These are phyloP conservation scores for Penicillium egyptiacum DNA, from an alignment of 495 filamentous ascomycete genomes.

Conservation along the genomic window DNA sequence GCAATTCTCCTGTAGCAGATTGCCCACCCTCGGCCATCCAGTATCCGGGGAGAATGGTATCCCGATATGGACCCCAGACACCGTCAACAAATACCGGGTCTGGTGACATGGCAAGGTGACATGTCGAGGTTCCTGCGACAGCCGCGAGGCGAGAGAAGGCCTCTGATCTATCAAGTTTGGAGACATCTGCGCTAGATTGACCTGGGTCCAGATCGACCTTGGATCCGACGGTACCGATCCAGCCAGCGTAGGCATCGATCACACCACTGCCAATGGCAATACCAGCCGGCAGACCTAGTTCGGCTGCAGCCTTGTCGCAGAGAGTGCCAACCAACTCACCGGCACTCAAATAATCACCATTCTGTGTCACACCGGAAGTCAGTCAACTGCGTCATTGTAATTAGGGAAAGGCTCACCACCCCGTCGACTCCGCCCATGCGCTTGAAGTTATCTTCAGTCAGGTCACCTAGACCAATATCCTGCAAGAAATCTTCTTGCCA, in stretches of 20 bases:
- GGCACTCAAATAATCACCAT: constrained; percentile 83
- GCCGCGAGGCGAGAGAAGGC: constrained; percentile 92
- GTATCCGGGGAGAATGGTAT: constrained; percentile 83
- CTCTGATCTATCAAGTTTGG: constrained; percentile 79
- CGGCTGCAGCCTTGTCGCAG: constrained; percentile 75
- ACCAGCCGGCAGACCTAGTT: constrained; percentile 82
- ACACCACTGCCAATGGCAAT: constrained; percentile 94
- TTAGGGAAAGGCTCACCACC: constrained; percentile 69
- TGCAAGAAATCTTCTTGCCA: constrained; percentile 95
- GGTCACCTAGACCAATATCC: constrained; percentile 77
- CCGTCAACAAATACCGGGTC: constrained; percentile 88
- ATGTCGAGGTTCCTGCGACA: constrained; percentile 97
- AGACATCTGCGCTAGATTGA: constrained; percentile 56
- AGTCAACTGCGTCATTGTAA: constrained; percentile 7
- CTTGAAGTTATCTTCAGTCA: constrained; percentile 82
- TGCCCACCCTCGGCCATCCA: constrained; percentile 98
- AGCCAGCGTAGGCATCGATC: constrained; percentile 97
- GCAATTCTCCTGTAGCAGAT: constrained; percentile 88
- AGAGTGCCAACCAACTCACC: constrained; percentile 85
- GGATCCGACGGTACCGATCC: constrained; percentile 97
- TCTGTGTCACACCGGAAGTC: constrained; percentile 52
- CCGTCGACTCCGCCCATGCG: constrained; percentile 90
- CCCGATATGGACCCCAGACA: constrained; percentile 95
- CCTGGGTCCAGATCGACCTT: constrained; percentile 71
- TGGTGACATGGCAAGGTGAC: constrained; percentile 92